Evolutionary conservation across 2,329 filamentous ascomycete species (phyloP), one percentile per base, ranked within the genome.

Genomic region (Fusarium pseudoanthophilum): DNA sequence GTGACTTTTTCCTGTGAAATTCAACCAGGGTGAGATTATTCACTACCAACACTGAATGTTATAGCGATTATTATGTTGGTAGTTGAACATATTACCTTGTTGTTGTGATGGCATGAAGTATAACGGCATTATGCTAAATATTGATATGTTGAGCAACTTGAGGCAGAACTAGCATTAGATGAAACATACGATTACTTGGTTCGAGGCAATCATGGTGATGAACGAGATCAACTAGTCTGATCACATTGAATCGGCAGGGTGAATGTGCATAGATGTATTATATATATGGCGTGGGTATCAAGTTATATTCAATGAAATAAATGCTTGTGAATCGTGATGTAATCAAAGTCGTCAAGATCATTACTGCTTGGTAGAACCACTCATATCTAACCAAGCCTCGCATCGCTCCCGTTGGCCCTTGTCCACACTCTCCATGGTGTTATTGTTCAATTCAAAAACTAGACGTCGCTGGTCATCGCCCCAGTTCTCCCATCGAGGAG

Each of bases 401-500:
- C 85, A 87, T 59, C 85, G 78, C 11, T 71, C 72, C 46, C 55
- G 66, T 76, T 85, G 80, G 13, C 78, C 82, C 26, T 65, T 64
- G 20, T 78, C 71, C 30, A 83, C 79, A 4, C 40, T 69, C 77
- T 87, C 85, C 81, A 86, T 84, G 28, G 77, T 74, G 46, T 80
- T 79, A 26, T 81, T 80, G 11, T 74, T 79, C 26, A 81, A 77
- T 78, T 85, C 81, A n/a, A 87, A 77, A 24, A 84, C 71, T 60
- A 86, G 69, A 51, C 85, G 77, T 39, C 45, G 51, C 45, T 78
- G 78, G 7, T 70, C 71, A 18, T 61, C n/a, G 3, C 77, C 80
- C 83, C 85, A 87, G 2, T 71, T 53, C 49, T 77, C 78, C 87
- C 86, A 88, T 7, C 57, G 73, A 6, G 85, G 85, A 7, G 84